These are phyloP conservation scores for Colletotrichum graminicola DNA, from an alignment of 2,329 filamentous ascomycete species.

Conservation along the genomic window DNA sequence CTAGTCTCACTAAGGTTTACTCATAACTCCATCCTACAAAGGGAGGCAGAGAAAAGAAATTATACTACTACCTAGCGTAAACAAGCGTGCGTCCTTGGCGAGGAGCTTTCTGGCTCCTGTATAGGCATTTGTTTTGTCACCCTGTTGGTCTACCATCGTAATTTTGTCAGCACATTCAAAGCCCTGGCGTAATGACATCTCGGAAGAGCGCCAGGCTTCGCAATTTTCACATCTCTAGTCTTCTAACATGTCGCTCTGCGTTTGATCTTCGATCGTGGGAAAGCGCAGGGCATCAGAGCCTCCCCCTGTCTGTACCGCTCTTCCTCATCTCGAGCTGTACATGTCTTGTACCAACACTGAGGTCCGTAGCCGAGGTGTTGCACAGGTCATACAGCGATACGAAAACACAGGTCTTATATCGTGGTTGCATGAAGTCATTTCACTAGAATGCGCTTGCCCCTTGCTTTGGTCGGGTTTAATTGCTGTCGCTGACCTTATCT, in stretches of 20 bases:
- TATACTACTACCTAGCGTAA: background rate
- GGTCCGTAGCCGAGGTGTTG: background rate
- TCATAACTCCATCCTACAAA: background rate
- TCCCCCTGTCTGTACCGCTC: background rate
- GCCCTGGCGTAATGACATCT: background rate
- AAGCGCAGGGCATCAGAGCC: background rate
- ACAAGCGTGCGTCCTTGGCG: background rate
- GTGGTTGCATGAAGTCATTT: no score
- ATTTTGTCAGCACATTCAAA: no score
- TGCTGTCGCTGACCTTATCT: background rate
- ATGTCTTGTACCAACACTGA: background rate
- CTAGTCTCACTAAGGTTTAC: background rate
- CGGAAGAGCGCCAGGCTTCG: background rate
- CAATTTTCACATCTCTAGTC: background rate
- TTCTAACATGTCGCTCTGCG: background rate
- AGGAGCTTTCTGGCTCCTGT: background rate
- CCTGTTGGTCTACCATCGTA: no score
- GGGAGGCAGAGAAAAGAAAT: background rate
- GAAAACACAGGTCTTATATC: no score
- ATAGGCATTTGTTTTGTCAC: background rate
- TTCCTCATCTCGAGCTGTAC: background rate
- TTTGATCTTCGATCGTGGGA: background rate
- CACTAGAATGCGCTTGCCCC: background rate
- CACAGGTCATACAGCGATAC: no score
- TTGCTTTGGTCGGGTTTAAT: background rate